Percentiles rank a stretch among this genome's conserved stretches.
Evolutionary conservation across 768 basidiomycete species (phyloP).

Genomic region (Leccinum arenicola): DNA sequence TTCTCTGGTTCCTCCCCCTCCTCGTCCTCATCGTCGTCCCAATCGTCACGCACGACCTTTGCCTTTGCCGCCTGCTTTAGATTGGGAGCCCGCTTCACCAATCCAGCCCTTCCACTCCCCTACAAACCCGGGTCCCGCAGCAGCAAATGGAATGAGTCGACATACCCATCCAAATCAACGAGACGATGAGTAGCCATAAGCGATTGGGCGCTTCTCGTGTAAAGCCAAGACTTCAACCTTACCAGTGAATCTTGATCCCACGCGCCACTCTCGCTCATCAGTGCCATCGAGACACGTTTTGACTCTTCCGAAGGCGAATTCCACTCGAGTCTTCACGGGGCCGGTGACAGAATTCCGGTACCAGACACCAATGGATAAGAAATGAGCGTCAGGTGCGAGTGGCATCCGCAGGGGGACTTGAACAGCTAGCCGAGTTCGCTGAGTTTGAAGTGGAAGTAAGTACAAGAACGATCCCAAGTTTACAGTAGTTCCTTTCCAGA

Average conservation of each 20-base stretch:
- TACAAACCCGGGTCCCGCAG: not conserved
- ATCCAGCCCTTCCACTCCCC: slow-evolving; percentile 3
- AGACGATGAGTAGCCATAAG: slow-evolving; percentile 11
- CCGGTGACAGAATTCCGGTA: not conserved
- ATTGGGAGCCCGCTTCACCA: slow-evolving; percentile 1
- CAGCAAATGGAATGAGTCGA: not conserved
- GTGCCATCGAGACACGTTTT: slow-evolving; percentile 13
- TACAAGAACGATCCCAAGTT: not conserved
- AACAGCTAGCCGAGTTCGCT: slow-evolving; percentile 12
- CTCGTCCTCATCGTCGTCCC: slow-evolving; percentile 56
- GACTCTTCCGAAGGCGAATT: not conserved
- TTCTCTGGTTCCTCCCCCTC: not conserved
- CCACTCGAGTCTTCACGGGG: not conserved
- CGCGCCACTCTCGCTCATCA: slow-evolving; percentile 7
- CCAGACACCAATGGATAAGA: not conserved
- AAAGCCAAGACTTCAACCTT: not conserved
- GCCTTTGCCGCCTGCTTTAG: slow-evolving; percentile 1
- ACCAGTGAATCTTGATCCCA: slow-evolving; percentile 22
- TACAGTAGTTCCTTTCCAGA: too few relatives aligned
- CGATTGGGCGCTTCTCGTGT: slow-evolving; percentile 4
- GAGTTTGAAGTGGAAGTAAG: slow-evolving; percentile 15
- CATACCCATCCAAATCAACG: not conserved
- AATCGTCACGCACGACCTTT: slow-evolving; percentile 44
- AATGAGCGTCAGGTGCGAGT: not conserved
- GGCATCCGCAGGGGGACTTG: not conserved